These are phyloP conservation scores for Pelargonium myrrhifolium DNA, from an alignment of 441 rosid species.

Conservation along the genomic window DNA sequence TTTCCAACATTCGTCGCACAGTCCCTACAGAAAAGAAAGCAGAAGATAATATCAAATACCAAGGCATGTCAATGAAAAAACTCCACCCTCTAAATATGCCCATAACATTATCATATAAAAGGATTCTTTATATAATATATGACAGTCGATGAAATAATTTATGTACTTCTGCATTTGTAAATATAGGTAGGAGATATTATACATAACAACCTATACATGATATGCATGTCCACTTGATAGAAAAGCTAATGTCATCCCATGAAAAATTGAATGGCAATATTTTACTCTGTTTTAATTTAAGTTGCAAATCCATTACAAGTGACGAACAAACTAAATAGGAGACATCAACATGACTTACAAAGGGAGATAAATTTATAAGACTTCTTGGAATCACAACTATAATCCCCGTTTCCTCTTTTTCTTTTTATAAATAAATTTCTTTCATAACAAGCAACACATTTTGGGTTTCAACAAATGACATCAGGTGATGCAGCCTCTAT, in stretches of 20 bases:
- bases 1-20: conserved; percentile 86
- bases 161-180: too few species aligned
- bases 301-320: not conserved
- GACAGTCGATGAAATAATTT: too few species aligned
- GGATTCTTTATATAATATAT: not conserved
- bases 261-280: not conserved
- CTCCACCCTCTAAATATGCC: conserved; percentile 6
- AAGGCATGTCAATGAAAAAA: conserved; percentile 7
- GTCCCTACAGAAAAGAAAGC: conserved; percentile 52
- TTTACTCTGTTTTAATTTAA: not conserved
- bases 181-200: not conserved
- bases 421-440: too few species aligned
- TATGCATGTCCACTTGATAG: not conserved
- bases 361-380: not conserved
- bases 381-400: not conserved
- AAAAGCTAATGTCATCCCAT: not conserved
- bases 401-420: not conserved
- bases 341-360: not conserved
- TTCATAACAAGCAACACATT: not conserved
- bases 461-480: too few species aligned
- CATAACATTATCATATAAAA: not conserved
- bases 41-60: conserved; percentile 16
- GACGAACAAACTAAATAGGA: not conserved
- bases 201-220: too few species aligned
- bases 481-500: too few species aligned